Conservation (phyloP, 2,329 filamentous ascomycete species). For the Aspergillus jensenii region DNA sequence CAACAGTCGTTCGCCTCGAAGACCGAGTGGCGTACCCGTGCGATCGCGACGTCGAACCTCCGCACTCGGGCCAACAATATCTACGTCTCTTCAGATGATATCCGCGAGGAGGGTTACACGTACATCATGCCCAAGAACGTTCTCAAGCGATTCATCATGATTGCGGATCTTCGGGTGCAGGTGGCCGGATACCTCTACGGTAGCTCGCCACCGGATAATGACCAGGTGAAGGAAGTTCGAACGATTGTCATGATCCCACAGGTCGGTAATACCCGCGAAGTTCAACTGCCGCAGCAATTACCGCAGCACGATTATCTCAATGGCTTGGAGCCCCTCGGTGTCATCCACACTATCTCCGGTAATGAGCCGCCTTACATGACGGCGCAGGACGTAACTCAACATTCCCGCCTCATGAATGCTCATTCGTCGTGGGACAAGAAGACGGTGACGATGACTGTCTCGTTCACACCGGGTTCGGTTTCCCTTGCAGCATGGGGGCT, state of each 20-base stretch:
- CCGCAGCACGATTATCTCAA: constrained; percentile 90
- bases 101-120: constrained; percentile 84
- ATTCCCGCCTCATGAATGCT: constrained; percentile 82
- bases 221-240: constrained; percentile 93
- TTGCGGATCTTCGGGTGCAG: constrained; percentile 93
- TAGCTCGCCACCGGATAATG: constrained; percentile 86
- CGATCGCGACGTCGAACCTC: constrained; percentile 94
- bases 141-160: constrained; percentile 95
- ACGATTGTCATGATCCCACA: constrained; percentile 98
- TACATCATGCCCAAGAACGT: constrained; percentile 99
- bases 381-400: constrained; percentile 88
- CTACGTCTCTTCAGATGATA: constrained; percentile 95
- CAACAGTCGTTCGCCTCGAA: constrained; percentile 97
- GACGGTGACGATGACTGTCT: constrained; percentile 91
- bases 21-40: constrained; percentile 96
- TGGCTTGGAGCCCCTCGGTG: constrained; percentile 81
- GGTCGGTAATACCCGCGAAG: constrained; percentile 87
- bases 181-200: constrained; percentile 96
- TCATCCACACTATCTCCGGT: constrained; percentile 93
- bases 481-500: constrained; percentile 92
- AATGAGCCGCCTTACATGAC: constrained; percentile 98
- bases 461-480: constrained; percentile 94
- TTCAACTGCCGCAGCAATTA: constrained; percentile 84
- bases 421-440: constrained; percentile 83
- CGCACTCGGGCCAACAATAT: constrained; percentile 96